Percentiles rank a stretch among this genome's conserved stretches.
phyloP scores from a whole-genome alignment of 306 rosid genomes.

The Sesbania bispinosa region DNA sequence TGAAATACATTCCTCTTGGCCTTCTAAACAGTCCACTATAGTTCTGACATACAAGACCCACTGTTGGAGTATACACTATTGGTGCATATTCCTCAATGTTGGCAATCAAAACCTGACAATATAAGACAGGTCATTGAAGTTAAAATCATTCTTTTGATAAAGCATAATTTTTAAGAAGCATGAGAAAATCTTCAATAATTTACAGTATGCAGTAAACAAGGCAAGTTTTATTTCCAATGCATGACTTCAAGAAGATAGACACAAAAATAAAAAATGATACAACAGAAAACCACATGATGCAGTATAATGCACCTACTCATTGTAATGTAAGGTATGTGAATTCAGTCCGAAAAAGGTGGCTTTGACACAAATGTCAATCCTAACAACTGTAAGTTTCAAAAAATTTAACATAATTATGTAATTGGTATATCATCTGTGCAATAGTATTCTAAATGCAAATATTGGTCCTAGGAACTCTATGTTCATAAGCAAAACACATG shows the following conservation, averaged over 20 bases:
- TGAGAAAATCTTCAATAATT: conserved; percentile 1
- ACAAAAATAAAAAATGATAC: background rate
- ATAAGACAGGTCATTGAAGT: conserved; percentile 12
- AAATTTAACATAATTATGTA: background rate
- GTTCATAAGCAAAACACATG: too few relatives aligned
- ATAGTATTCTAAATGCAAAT: conserved; percentile 12
- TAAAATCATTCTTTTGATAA: conserved; percentile 1
- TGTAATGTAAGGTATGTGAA: background rate
- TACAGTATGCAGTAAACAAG: conserved; percentile 6
- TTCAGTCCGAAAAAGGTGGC: background rate
- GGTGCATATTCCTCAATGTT: conserved; percentile 97
- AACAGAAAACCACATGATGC: background rate
- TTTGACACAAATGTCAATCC: background rate
- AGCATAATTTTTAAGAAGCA: background rate
- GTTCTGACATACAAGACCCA: conserved; percentile 97
- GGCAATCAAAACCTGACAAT: conserved; percentile 82
- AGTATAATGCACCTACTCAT: background rate
- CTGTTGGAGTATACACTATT: conserved; percentile 94
- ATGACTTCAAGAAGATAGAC: background rate
- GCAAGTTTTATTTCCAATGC: background rate
- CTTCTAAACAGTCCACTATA: conserved; percentile 95
- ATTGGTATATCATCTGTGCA: background rate
- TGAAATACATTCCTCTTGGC: conserved; percentile 99
- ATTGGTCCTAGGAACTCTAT: background rate
- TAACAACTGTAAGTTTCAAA: too few relatives aligned